These are phyloP conservation scores for Boletales sp. DNA, from an alignment of 768 basidiomycete genomes.

Conservation along the genomic window DNA sequence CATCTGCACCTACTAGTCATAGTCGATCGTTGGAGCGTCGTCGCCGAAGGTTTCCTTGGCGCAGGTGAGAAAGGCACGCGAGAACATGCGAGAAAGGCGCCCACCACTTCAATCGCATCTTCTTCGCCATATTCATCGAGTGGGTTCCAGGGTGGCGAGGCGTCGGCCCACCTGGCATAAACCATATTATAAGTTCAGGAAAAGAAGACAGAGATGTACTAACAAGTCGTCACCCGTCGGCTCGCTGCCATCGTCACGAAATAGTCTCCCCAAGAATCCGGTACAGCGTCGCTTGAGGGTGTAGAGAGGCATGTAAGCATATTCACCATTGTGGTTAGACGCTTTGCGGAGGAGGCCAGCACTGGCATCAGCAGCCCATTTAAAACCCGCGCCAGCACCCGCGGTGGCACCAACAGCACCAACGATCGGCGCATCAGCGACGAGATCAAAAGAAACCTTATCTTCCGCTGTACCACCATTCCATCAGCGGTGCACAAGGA, in stretches of 20 bases:
- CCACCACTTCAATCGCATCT: conserved; percentile 17
- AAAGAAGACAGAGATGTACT: conserved; percentile 1
- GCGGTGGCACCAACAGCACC: neutral
- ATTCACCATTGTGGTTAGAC: conserved; percentile 9
- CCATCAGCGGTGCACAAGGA: neutral
- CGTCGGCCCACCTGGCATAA: conserved; percentile 19
- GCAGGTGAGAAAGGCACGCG: neutral
- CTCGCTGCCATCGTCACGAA: conserved; percentile 11
- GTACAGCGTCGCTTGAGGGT: conserved; percentile 14
- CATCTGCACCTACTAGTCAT: no score
- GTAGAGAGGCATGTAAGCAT: conserved; percentile 23
- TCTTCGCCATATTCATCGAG: conserved; percentile 26
- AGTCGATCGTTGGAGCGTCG: no score
- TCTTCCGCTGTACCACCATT: conserved; percentile 16
- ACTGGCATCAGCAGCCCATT: conserved; percentile 17
- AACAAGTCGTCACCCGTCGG: conserved; percentile 16
- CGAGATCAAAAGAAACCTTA: conserved; percentile 20
- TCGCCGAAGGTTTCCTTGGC: conserved; percentile 1
- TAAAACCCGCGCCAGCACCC: neutral
- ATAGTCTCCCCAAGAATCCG: conserved; percentile 1
- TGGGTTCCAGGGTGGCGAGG: conserved; percentile 22
- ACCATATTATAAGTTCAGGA: neutral
- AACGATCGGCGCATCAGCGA: conserved; percentile 6
- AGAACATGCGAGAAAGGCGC: neutral
- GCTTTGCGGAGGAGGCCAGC: conserved; percentile 22